Conservation (phyloP, 129 eudicot species). For the Rutidosis leptorrhynchoides region DNA sequence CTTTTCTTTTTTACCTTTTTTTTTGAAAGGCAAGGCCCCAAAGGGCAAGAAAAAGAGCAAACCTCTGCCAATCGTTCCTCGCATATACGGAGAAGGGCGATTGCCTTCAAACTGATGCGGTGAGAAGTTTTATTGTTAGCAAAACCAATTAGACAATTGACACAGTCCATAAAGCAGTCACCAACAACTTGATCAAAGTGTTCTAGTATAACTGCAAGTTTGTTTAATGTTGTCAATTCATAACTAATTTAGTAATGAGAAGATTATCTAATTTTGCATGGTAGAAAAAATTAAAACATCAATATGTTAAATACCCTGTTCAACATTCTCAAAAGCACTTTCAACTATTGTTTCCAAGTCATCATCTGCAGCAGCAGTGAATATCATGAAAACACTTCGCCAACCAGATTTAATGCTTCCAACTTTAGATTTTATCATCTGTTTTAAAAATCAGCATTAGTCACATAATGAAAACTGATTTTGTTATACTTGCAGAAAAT, state of each 20-base stretch:
- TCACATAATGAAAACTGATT: neutral
- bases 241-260: conserved; percentile 10
- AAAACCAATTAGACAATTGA: conserved; percentile 93
- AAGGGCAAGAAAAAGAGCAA: conserved; percentile 15
- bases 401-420: conserved; percentile 97
- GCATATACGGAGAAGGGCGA: conserved; percentile 96
- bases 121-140: conserved; percentile 93
- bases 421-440: conserved; percentile 96
- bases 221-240: conserved; percentile 26
- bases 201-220: conserved; percentile 80
- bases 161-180: conserved; percentile 97
- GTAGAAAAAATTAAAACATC: conserved; percentile 2
- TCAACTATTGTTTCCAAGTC: conserved; percentile 87
- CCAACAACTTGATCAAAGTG: conserved; percentile 99
- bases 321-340: conserved; percentile 98
- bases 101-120: conserved; percentile 95
- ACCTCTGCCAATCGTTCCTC: conserved; percentile 99
- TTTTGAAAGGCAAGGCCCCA: too few species aligned
- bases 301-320: conserved; percentile 60
- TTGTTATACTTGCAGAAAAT: conserved; percentile 2
- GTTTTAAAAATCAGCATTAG: conserved; percentile 21
- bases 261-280: neutral
- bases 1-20: too few species aligned
- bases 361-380: conserved; percentile 97
- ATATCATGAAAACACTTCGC: conserved; percentile 95